Conservation (phyloP, 257 asterid genomes). For the Solanum arcanum region DNA sequence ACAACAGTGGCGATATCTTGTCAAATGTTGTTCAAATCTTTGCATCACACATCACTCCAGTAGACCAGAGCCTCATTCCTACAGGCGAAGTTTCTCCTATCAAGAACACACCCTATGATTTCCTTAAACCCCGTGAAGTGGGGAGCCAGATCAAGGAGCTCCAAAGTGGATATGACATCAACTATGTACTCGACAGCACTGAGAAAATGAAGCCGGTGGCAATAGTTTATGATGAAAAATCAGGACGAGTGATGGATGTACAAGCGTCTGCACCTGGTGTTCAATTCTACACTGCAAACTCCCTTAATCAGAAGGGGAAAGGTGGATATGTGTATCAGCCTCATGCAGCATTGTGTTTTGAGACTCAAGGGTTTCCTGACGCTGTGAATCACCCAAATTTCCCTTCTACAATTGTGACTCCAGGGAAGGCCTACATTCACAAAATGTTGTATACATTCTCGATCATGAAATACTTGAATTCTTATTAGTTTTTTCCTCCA, state of each 20-base stretch:
- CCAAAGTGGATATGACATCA: background rate
- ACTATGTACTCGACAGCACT: background rate
- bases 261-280: slow-evolving; percentile 2
- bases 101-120: background rate
- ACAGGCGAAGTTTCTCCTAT: background rate
- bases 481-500: background rate
- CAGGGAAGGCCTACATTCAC: slow-evolving; percentile 1
- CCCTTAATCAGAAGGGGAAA: slow-evolving; percentile 1
- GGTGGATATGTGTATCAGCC: slow-evolving; percentile 4
- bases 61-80: background rate
- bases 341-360: slow-evolving; percentile 2
- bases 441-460: background rate
- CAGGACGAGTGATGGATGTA: slow-evolving; percentile 5
- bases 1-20: slow-evolving; percentile 6
- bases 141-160: background rate
- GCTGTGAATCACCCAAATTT: slow-evolving; percentile 13
- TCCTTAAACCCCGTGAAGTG: background rate
- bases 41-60: background rate
- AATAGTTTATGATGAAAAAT: background rate
- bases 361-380: slow-evolving; percentile 10
- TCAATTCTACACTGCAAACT: slow-evolving; percentile 3
- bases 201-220: background rate
- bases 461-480: background rate
- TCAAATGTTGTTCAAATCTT: slow-evolving; percentile 2
- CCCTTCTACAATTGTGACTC: background rate